Percentiles rank a stretch among this genome's conserved stretches.
phyloP scores from a whole-genome alignment of 257 asterid genomes.

The Catharanthus roseus region DNA sequence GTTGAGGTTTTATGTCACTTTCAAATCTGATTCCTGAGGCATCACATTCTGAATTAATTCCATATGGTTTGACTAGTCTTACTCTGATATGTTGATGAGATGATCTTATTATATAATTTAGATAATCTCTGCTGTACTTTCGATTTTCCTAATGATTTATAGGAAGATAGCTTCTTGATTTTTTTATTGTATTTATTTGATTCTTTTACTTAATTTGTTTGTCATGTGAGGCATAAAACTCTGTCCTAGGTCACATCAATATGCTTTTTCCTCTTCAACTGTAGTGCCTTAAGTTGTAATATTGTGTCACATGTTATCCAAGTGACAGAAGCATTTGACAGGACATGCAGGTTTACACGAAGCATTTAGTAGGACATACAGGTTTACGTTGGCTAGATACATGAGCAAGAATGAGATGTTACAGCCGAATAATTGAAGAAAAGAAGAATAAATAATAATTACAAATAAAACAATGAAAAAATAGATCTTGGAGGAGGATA shows the following conservation, averaged over 20 bases:
- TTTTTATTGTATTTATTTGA: background rate
- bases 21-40: background rate
- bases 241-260: background rate
- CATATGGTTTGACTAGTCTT: background rate
- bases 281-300: background rate
- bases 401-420: background rate
- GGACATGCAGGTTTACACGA: no score
- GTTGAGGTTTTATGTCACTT: background rate
- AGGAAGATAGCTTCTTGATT: no score
- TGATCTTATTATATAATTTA: background rate
- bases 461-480: background rate
- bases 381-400: background rate
- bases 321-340: background rate
- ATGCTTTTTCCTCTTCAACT: background rate
- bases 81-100: constrained; percentile 1
- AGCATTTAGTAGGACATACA: no score
- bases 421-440: background rate
- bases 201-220: background rate
- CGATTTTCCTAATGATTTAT: no score
- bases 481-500: background rate
- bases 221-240: background rate
- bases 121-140: background rate
- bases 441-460: background rate
- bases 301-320: no score
- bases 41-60: background rate